Base-by-base conservation (phyloP, 805 yeast genomes). In the Saturnispora sanitii region DNA sequence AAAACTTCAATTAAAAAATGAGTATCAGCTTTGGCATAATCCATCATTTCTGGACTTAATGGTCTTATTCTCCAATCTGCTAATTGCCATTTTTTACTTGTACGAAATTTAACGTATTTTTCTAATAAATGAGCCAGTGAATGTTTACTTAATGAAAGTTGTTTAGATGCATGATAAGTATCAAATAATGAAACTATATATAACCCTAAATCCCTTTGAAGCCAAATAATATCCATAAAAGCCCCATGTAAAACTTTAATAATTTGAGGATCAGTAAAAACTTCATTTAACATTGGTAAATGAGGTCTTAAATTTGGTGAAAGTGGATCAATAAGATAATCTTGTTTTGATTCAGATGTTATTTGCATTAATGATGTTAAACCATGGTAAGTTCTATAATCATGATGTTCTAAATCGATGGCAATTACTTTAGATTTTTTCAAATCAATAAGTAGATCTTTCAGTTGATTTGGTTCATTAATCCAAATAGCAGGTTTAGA, bases 31-130 rank as follows among this genome's bases (percentile, higher is more conserved):
- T 95, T 72, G 0, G 98, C 98, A 58, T 92, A 92, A 13, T 80
- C 74, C 45, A 68, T 60, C 88, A 92, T 81, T 29, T 84, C 77
- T 8, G 65, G 58, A 1, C 84, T 72, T 38, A 92, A 63, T 0
- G 98, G 98, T 49, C 98, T 71, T 6, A 80, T 62, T 56, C 98
- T 74, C 98, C 98, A 92, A 60, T 92, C 98, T 1, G 97, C 95
- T 45, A 88, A 64, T 62, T 92, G 99, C 62, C 88, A 92, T 62
- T 88, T 83, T 54, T 92, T 92, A 12, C 95, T 83, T 0, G 98
- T 87, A 48, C 76, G 77, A 60, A 92, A 92, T 33, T 75, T 69
- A 3, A 92, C 95, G 59, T 70, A 85, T 20, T 70, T 70, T 53
- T 90, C 95, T 40, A 92, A 67, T 36, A 92, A 65, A 56, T 75